phyloP scores from a whole-genome alignment of 208 protist species.

The Naegleria fowleri region DNA sequence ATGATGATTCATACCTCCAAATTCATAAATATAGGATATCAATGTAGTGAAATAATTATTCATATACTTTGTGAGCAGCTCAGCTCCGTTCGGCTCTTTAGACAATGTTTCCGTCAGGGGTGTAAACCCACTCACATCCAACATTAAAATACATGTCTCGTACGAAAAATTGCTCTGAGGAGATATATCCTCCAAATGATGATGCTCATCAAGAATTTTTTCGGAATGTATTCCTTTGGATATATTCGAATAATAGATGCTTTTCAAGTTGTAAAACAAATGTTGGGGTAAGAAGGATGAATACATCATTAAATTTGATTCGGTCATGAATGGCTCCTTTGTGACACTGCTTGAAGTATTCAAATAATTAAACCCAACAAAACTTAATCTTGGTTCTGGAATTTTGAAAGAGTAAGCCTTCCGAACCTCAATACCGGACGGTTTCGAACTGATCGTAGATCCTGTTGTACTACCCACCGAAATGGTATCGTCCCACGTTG shows the following conservation, averaged over 20 bases:
- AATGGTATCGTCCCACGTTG: too few relatives aligned
- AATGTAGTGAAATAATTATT: not conserved
- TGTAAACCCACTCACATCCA: constrained; percentile 17
- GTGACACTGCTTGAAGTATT: not conserved
- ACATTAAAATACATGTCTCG: not conserved
- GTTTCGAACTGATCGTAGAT: too few relatives aligned
- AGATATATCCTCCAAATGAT: not conserved
- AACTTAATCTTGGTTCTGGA: not conserved
- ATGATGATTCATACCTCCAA: too few relatives aligned
- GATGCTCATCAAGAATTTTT: not conserved
- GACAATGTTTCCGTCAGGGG: not conserved
- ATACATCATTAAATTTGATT: not conserved
- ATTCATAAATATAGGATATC: not conserved
- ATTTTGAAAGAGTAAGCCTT: not conserved
- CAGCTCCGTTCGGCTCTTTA: not conserved
- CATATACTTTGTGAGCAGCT: not conserved
- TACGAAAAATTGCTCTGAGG: not conserved
- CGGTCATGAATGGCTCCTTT: not conserved
- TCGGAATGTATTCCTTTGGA: not conserved
- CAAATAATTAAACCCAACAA: not conserved
- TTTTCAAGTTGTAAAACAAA: not conserved
- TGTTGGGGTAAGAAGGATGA: constrained; percentile 1
- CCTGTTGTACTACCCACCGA: too few relatives aligned
- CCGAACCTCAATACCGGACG: not conserved
- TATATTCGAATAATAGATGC: not conserved